Evolutionary conservation across 1,139 yeast species (phyloP).

Genomic region (Suhomyces chickasaworum): DNA sequence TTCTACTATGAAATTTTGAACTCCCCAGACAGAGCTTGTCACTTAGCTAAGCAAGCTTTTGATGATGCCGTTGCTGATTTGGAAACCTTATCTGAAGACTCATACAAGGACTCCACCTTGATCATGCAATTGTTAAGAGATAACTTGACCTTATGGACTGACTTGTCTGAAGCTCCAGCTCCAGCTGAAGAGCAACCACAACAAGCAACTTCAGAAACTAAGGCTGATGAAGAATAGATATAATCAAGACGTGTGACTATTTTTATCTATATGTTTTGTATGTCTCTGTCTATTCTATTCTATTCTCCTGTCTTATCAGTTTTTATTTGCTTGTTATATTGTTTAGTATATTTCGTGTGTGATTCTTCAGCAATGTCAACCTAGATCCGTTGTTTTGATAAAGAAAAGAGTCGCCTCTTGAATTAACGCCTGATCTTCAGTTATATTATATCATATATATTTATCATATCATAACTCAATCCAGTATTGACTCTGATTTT

Average conservation of each 20-base stretch:
- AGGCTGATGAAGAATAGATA: conserved; percentile 41
- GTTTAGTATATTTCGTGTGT: conserved; percentile 15
- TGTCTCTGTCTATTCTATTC: conserved; percentile 15
- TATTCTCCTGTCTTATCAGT: conserved; percentile 14
- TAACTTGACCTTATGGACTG: conserved; percentile 98
- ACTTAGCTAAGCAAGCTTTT: conserved; percentile 97
- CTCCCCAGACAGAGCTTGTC: conserved; percentile 98
- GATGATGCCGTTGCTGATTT: conserved; percentile 99
- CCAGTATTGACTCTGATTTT: conserved; percentile 11
- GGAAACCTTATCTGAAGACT: conserved; percentile 95
- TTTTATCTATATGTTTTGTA: conserved; percentile 13
- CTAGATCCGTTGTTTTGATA: conserved; percentile 15
- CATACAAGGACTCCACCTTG: conserved; percentile 96
- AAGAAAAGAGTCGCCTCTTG: conserved; percentile 12
- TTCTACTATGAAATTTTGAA: conserved; percentile 97
- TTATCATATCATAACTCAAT: conserved; percentile 10
- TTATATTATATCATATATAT: conserved; percentile 14
- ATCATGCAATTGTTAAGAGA: conserved; percentile 98
- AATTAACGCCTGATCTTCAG: conserved; percentile 15
- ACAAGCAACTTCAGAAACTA: conserved; percentile 35
- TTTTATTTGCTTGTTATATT: conserved; percentile 14
- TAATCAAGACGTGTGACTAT: conserved; percentile 12
- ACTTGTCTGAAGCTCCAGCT: conserved; percentile 86
- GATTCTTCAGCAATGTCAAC: conserved; percentile 13
- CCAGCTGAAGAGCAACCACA: conserved; percentile 48